Evolutionary conservation across 83 land plant species (phyloP), one percentile per base, ranked within the genome.

Genomic region (Thuja plicata): DNA sequence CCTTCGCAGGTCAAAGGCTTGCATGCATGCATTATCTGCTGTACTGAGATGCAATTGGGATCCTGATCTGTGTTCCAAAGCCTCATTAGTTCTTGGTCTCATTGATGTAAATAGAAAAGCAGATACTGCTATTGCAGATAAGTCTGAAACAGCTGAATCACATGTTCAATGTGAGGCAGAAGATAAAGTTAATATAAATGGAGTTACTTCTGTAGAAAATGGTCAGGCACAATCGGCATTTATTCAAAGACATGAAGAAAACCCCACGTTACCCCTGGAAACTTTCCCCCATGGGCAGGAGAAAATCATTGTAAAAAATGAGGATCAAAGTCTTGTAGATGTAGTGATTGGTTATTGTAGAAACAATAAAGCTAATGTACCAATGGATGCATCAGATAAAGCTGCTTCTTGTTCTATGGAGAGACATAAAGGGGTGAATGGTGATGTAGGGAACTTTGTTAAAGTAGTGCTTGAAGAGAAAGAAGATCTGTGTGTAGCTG

Each of bases 41-140:
- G 88, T 96, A 55, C 92, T 91, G 90, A 86, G 96, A 81, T 97
- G 97, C 91, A 95, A 97, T 77, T 97, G 95, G 96, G 97, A 97
- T 84, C 88, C 92, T 30, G 97, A 94, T 87, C 90, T 97, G 43
- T 90, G 92, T 88, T 54, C 91, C 43, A 94, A 94, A 88, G 96
- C 99, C 13, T 91, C 95, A 11, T 92, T 97, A 70, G 92, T 97
- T 13, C 92, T 95, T 84, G 90, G 87, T 83, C 94, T 95, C 41
- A 94, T 97, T 89, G 98, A 97, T 89, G 88, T 93, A 73, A 95
- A 97, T 84, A 89, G 97, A n/a, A 96, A 97, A 93, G 93, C 90
- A 84, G 95, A 96, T 80, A 94, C 95, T 82, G 95, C 97, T 45
- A 95, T 95, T 52, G 94, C 94, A 32, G 83, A 93, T 87, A 94